Evolutionary conservation across 495 filamentous ascomycete genomes (phyloP).

Genomic region (Penicillium manginii): DNA sequence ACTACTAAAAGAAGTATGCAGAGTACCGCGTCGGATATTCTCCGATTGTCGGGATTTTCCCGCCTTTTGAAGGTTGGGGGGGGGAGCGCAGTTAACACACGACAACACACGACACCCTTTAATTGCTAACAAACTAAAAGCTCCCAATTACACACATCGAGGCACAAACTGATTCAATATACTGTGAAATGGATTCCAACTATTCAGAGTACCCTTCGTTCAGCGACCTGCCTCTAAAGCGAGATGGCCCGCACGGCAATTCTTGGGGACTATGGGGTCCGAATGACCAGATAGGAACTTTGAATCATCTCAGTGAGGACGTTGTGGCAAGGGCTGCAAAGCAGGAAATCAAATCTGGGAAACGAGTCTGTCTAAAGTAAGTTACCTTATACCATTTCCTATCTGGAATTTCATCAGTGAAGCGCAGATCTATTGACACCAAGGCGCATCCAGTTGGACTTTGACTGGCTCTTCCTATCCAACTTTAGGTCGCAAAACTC

Average conservation of each 20-base stretch:
- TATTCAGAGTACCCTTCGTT: constrained; percentile 9
- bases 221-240: neutral
- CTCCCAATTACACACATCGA: neutral
- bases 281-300: constrained; percentile 6
- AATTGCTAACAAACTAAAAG: no score
- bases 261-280: constrained; percentile 8
- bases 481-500: constrained; percentile 1
- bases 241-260: constrained; percentile 6
- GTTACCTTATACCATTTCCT: neutral
- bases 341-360: constrained; percentile 4
- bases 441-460: neutral
- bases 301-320: constrained; percentile 7
- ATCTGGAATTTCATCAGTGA: neutral
- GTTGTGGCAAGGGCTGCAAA: constrained; percentile 7
- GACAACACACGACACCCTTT: no score
- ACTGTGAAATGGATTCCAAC: neutral
- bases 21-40: no score
- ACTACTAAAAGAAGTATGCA: no score
- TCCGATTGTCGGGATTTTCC: no score
- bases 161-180: neutral
- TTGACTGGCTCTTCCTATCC: constrained; percentile 7
- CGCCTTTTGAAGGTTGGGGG: no score
- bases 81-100: no score
- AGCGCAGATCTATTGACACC: neutral
- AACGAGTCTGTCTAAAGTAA: constrained; percentile 2